These are phyloP conservation scores for Suhomyces prunicola DNA, from an alignment of 805 yeast species.

Conservation along the genomic window DNA sequence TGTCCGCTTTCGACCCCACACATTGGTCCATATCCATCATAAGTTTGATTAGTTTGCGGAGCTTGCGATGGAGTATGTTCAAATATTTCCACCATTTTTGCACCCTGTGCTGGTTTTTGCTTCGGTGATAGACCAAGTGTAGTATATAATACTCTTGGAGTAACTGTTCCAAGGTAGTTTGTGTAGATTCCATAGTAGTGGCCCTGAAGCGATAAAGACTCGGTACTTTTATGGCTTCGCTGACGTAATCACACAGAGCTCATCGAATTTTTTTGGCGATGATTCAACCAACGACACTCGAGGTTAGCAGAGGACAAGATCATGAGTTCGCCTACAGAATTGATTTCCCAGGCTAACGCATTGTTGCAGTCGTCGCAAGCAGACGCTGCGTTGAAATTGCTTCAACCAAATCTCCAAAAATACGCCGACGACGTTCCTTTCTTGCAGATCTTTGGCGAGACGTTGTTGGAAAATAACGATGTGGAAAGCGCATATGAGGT, in stretches of 20 bases:
- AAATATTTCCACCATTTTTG: slow-evolving; percentile 77
- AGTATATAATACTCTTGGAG: slow-evolving; percentile 54
- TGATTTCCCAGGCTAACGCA: slow-evolving; percentile 39
- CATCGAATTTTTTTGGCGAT: slow-evolving; percentile 2
- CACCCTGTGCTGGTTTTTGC: slow-evolving; percentile 70
- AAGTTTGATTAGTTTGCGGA: slow-evolving; percentile 38
- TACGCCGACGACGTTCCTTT: slow-evolving; percentile 41
- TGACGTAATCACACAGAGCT: slow-evolving; percentile 2
- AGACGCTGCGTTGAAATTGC: slow-evolving; percentile 48
- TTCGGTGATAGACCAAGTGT: slow-evolving; percentile 65
- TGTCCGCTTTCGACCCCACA: slow-evolving; percentile 2
- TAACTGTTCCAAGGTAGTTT: neutral
- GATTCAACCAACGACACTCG: neutral
- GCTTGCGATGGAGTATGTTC: slow-evolving; percentile 56
- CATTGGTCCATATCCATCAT: slow-evolving; percentile 21
- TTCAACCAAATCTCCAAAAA: slow-evolving; percentile 36
- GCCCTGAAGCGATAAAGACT: neutral
- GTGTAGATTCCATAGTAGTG: neutral
- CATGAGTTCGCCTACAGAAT: slow-evolving; percentile 2
- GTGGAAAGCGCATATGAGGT: slow-evolving; percentile 73
- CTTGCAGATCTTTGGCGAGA: slow-evolving; percentile 67
- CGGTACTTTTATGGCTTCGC: neutral
- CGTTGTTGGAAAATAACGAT: slow-evolving; percentile 73
- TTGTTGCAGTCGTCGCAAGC: slow-evolving; percentile 48
- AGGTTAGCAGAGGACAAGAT: neutral